These are phyloP conservation scores for Dryas drummondii DNA, from an alignment of 306 rosid genomes.

Conservation along the genomic window DNA sequence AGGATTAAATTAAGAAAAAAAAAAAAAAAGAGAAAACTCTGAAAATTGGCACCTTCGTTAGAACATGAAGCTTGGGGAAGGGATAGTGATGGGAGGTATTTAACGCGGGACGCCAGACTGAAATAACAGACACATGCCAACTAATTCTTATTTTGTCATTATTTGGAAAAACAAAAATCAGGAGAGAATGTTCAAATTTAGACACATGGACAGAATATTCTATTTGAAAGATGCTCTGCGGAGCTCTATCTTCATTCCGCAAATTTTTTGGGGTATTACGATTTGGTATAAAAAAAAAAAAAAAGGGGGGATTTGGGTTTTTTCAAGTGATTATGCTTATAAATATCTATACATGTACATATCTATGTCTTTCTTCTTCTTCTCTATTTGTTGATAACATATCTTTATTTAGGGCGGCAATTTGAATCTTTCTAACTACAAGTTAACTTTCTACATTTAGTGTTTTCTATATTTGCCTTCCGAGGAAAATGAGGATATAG, in stretches of 20 bases:
- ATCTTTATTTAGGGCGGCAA: neutral
- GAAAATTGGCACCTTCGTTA: neutral
- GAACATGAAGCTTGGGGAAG: slow-evolving; percentile 8
- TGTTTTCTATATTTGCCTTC: neutral
- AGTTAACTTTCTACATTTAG: neutral
- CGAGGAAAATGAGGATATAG: neutral
- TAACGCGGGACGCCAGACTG: neutral
- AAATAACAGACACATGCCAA: slow-evolving; percentile 3
- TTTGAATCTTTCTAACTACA: neutral
- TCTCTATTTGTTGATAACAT: neutral
- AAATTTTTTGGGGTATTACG: neutral
- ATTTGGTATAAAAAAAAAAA: too few relatives aligned
- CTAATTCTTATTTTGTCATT: neutral
- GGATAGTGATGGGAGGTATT: neutral
- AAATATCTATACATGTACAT: neutral
- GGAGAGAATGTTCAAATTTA: neutral
- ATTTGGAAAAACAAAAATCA: neutral
- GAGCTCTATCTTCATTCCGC: too few relatives aligned
- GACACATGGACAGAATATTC: neutral
- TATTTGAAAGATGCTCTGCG: neutral
- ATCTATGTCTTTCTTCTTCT: too few relatives aligned
- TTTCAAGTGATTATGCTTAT: neutral
- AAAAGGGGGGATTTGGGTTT: neutral
- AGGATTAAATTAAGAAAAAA: too few relatives aligned
- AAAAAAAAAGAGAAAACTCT: neutral